These are phyloP conservation scores for Arthrocladium fulminans DNA, from an alignment of 2,329 filamentous ascomycete species.

Conservation along the genomic window DNA sequence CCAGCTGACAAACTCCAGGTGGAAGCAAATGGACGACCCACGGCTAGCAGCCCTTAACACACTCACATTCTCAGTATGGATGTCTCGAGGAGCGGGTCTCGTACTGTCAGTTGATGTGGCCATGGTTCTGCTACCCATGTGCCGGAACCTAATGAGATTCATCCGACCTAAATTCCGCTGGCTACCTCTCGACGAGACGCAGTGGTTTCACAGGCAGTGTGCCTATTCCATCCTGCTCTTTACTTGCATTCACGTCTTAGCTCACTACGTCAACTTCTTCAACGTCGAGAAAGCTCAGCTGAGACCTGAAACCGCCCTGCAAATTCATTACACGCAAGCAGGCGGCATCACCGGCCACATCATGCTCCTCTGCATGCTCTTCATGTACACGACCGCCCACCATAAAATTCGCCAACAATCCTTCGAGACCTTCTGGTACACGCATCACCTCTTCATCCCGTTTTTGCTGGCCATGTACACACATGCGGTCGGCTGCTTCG, in stretches of 20 bases:
- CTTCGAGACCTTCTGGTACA: conserved; percentile 99
- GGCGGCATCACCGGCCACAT: conserved; percentile 92
- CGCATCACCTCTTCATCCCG: conserved; percentile 94
- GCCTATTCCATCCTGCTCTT: conserved; percentile 84
- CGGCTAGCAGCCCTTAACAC: conserved; percentile 69
- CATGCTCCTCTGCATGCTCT: conserved; percentile 97
- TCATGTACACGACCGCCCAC: conserved; percentile 96
- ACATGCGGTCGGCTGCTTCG: conserved; percentile 92
- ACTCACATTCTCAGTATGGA: conserved; percentile 84
- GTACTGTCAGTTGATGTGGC: conserved; percentile 75
- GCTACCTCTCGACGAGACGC: conserved; percentile 87
- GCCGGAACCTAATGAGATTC: conserved; percentile 76
- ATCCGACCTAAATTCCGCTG: conserved; percentile 79
- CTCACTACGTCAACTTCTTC: conserved; percentile 97
- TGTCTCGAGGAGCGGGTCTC: conserved; percentile 86
- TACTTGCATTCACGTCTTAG: conserved; percentile 63
- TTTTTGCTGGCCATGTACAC: conserved; percentile 92
- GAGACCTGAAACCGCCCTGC: conserved; percentile 66
- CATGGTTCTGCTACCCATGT: conserved; percentile 88
- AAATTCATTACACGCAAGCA: conserved; percentile 85
- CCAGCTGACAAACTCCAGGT: conserved; percentile 48
- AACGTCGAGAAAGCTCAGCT: conserved; percentile 84
- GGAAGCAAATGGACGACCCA: conserved; percentile 60
- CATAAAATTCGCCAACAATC: conserved; percentile 90
- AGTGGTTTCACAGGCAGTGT: conserved; percentile 93